Evolutionary conservation across 495 filamentous ascomycete species (phyloP), one percentile per base, ranked within the genome.

Genomic region (Mytilinidion resinicola): DNA sequence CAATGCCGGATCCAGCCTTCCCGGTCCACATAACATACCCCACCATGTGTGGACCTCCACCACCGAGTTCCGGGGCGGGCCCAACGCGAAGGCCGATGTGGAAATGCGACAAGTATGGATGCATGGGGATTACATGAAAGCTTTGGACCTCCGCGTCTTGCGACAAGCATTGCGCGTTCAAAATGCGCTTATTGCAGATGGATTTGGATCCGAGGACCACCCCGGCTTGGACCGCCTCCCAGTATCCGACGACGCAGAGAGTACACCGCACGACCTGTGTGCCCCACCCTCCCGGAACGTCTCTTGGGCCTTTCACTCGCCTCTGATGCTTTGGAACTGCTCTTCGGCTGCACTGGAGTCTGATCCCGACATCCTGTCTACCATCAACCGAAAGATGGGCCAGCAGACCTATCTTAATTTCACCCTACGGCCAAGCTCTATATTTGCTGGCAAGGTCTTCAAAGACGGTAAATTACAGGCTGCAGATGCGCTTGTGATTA

Each of bases 11-110:
- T 77, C 82, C 60, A 78, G 78, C 53, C 77, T 78, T 66, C 76
- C 82, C 72, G 74, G 79, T 51, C 80, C 83, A 49, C 74, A 78
- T 62, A 76, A 79, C 59, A 76, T 88, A 12, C 85, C 86, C 15
- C 82, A 86, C 65, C 83, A 88, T 77, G 86, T 86, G 53, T 90
- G 86, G 86, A 88, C 85, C 20, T 83, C 84, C 38, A 85, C 85
- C 5, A 80, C 80, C 48, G 82, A 83, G 21, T 78, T 83, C 53
- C 69, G 68, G n/a, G 72, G 63, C 38, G 55, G 65, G 8, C 36
- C 50, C n/a, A 58, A 65, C 0, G 52, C 57, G 14, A 20, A 47
- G 11, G 67, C 76, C 12, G 77, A 80, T 55, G 73, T 80, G 14
- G 77, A 74, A 52, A 71, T 80, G 62, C 76, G 76, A 44, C 77